Evolutionary conservation across 2,329 filamentous ascomycete species (phyloP), one percentile per base, ranked within the genome.

Genomic region (Paecilomyces dactylethromorphus): DNA sequence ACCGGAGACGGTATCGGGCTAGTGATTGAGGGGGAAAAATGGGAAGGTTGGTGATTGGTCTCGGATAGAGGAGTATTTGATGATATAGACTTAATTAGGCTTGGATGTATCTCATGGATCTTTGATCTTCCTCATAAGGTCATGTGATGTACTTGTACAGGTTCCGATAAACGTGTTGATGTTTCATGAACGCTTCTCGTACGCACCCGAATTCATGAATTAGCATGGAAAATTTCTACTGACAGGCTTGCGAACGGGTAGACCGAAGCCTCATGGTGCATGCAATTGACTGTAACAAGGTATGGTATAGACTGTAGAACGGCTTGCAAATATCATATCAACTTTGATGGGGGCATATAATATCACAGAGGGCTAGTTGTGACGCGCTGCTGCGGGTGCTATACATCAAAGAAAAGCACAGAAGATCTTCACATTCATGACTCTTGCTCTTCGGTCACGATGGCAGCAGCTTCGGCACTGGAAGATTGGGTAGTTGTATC

Each of bases 1-100:
- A 93, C 74, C 84, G 87, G 50, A 63, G 64, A 21, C 69, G 66
- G 58, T 74, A 72, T 55, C 64, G 65, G 51, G 69, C 70, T 55
- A 65, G 63, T 56, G 69, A 73, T 53, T 72, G 13, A 56, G n/a
- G 13, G 3, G 13, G 3, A 7, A 15, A 52, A 31, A 52, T 8
- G 39, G 7, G 39, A 33, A 11, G 32, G 32, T n/a, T 45, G n/a
- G 39, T 45, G 39, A 45, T 45, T 10, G 1, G 39, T 21, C 39
- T n/a, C 15, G n/a, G 39, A 45, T 45, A 45, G 39, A 21, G 3
- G n/a, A 21, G n/a, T 3, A 18, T 45, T 45, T 45, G 15, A 45
- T 45, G 39, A 45, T 45, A 45, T 45, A 45, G 39, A 45, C 21
- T 45, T 45, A 8, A 18, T 45, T 45, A 45, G 8, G 15, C 21